Conservation (phyloP, 495 filamentous ascomycete species). For the Penicillium samsonianum region DNA sequence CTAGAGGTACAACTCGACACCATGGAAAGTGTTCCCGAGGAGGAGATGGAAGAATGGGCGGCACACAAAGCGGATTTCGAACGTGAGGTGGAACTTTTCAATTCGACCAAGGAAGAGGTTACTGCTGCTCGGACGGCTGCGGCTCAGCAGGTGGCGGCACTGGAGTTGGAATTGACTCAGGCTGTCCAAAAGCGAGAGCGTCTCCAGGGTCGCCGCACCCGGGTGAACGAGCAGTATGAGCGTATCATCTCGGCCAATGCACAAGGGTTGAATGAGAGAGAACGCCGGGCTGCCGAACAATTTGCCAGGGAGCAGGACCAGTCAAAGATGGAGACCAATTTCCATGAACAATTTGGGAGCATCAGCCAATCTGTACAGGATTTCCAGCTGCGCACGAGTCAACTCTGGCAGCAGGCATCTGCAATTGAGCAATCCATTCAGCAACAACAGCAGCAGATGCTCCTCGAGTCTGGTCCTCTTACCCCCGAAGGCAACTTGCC, state of each 20-base stretch:
- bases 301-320: constrained; percentile 66
- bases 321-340: constrained; percentile 52
- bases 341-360: constrained; percentile 48
- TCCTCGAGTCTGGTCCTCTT: constrained; percentile 46
- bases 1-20: constrained; percentile 66
- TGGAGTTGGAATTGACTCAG: constrained; percentile 66
- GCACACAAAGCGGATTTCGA: constrained; percentile 62
- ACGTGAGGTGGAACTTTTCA: constrained; percentile 62
- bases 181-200: constrained; percentile 77
- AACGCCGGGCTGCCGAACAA: constrained; percentile 69
- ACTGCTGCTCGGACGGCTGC: constrained; percentile 61
- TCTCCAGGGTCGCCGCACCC: constrained; percentile 70
- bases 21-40: constrained; percentile 67
- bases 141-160: constrained; percentile 61
- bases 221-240: constrained; percentile 77
- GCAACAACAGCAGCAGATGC: constrained; percentile 46
- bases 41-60: constrained; percentile 61
- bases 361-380: constrained; percentile 50
- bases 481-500: constrained; percentile 54
- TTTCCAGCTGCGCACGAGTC: constrained; percentile 47
- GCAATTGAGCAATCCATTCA: constrained; percentile 50
- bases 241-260: constrained; percentile 75
- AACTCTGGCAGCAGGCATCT: constrained; percentile 51
- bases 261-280: constrained; percentile 71
- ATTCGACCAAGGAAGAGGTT: constrained; percentile 58